Evolutionary conservation across 805 yeast genomes (phyloP), one percentile per base, ranked within the genome.

Genomic region (Pichia exigua): DNA sequence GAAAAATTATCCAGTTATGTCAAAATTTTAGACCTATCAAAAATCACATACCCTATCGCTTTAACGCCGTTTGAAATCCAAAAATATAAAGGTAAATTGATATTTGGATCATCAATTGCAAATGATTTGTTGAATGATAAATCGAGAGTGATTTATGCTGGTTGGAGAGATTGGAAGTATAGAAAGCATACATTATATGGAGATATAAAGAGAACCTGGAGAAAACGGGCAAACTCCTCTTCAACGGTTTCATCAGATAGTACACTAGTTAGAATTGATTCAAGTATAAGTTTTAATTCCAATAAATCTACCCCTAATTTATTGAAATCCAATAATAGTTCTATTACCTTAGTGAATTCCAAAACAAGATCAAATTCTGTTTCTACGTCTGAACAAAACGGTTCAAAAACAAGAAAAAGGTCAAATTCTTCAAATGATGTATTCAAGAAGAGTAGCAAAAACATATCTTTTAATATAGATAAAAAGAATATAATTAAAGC

Each of bases 121-220:
- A 46, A 21, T 11, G 56, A 54, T 11, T 17, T 54, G 17, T 27
- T 54, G n/a, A 40, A 30, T 27, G 48, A 49, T 38, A 55, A 54
- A 22, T 56, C 59, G 13, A 52, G 56, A 20, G 54, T 57, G 42
- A 76, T 82, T 2, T 67, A 77, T 47, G 96, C 96, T 0, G 85
- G 92, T 11, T 89, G 97, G 97, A 75, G 96, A 63, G 96, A 89
- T 65, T 89, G 96, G 95, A 85, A 87, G 61, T 83, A 76, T 60
- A 76, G 87, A 55, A 78, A 77, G 48, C 90, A 85, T 65, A 87
- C 92, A 1, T 64, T 86, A 38, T 84, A 83, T 61, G 66, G 69
- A 0, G 48, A 48, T 47, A 20, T 47, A 4, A 45, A 50, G 24
- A 32, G 18, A 30, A 17, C 18, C n/a, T 42, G 45, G 40, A 48